phyloP scores from a whole-genome alignment of 257 asterid genomes.

The Solanum megistacrolobum region DNA sequence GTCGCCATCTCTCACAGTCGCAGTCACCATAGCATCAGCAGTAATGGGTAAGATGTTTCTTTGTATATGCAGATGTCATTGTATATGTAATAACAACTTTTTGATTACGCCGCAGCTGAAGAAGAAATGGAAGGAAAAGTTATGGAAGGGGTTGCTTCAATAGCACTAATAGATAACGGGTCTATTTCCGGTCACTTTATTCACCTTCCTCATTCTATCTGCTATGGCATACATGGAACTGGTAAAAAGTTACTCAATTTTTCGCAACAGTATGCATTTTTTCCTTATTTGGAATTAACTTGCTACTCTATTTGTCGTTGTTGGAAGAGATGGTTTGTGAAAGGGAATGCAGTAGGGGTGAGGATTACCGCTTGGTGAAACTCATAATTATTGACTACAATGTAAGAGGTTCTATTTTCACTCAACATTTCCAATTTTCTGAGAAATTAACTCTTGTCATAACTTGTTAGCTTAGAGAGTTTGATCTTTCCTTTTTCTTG shows the following conservation, averaged over 20 bases:
- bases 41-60: not conserved
- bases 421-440: not conserved
- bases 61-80: not conserved
- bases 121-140: slow-evolving; percentile 13
- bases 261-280: not conserved
- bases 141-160: slow-evolving; percentile 89
- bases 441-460: not conserved
- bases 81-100: not conserved
- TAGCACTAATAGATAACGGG: slow-evolving; percentile 78
- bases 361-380: slow-evolving; percentile 91
- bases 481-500: not conserved
- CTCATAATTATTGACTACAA: slow-evolving; percentile 70
- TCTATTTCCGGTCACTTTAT: slow-evolving; percentile 93
- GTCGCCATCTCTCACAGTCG: not conserved
- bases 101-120: not conserved
- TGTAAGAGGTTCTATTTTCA: slow-evolving; percentile 25
- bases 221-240: slow-evolving; percentile 84
- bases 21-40: not conserved
- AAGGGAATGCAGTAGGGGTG: slow-evolving; percentile 97
- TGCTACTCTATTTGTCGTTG: not conserved
- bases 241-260: slow-evolving; percentile 30
- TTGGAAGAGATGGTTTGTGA: slow-evolving; percentile 82
- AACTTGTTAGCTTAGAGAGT: not conserved
- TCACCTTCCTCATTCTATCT: slow-evolving; percentile 70
- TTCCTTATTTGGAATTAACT: not conserved